Conservation (phyloP, 2,329 filamentous ascomycete species). For the Fusarium sp. region DNA sequence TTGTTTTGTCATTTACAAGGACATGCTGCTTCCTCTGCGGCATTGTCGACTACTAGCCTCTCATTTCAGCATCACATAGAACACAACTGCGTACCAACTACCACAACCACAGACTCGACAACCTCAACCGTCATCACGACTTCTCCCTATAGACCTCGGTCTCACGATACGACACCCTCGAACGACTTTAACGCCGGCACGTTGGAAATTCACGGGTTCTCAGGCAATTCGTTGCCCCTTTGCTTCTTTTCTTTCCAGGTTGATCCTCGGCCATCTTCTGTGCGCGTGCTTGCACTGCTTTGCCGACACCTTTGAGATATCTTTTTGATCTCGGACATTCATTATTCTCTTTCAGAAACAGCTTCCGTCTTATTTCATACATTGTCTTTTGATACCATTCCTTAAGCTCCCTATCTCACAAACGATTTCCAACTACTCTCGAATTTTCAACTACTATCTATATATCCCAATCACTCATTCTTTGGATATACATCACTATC, state of each 20-base stretch:
- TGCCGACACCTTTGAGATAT: constrained; percentile 43
- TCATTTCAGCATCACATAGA: constrained; percentile 49
- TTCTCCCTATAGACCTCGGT: constrained; percentile 13
- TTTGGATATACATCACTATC: constrained; percentile 37
- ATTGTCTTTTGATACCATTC: constrained; percentile 48
- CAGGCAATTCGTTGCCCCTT: constrained; percentile 46
- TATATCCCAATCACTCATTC: constrained; percentile 11
- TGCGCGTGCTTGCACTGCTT: constrained; percentile 50
- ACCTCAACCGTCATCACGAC: constrained; percentile 22
- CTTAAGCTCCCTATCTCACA: constrained; percentile 30
- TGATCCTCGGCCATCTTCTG: constrained; percentile 69
- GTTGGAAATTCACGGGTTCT: constrained; percentile 46
- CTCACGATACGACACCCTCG: constrained; percentile 28
- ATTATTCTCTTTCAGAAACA: constrained; percentile 32
- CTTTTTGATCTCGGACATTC: constrained; percentile 39
- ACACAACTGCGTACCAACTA: constrained; percentile 4
- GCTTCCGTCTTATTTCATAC: constrained; percentile 18
- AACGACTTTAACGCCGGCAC: constrained; percentile 45
- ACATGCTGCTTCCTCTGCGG: constrained; percentile 50
- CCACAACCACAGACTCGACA: constrained; percentile 27
- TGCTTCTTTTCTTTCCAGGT: constrained; percentile 61
- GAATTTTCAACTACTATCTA: constrained; percentile 17
- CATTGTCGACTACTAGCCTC: constrained; percentile 47
- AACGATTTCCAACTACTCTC: constrained; percentile 37
- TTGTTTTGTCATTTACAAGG: constrained; percentile 31